Conservation (phyloP, 1,284 basidiomycete genomes). For the Cryptococcus floricola region DNA sequence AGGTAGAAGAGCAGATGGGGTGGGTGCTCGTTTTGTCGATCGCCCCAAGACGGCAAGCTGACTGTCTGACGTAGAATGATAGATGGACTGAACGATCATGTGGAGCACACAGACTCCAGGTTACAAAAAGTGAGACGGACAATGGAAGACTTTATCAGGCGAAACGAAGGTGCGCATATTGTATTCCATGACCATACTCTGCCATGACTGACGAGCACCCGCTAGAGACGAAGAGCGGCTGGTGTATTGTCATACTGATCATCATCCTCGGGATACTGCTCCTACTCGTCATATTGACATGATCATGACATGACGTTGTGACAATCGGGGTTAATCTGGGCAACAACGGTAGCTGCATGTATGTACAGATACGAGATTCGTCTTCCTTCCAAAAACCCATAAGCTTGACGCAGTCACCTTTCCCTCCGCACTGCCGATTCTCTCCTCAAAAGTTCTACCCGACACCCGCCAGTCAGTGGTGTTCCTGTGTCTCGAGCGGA, state of each 20-base stretch:
- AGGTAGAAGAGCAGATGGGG: constrained; percentile 84
- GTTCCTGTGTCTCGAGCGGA: neutral
- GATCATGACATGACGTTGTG: constrained; percentile 10
- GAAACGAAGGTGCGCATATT: constrained; percentile 65
- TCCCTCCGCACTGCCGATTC: no score
- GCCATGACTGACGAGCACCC: neutral
- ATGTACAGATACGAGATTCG: no score
- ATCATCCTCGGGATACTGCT: constrained; percentile 55
- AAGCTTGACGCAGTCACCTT: no score
- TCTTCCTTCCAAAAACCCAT: no score
- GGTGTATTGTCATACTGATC: constrained; percentile 61
- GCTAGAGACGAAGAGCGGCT: constrained; percentile 65
- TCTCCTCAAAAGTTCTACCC: no score
- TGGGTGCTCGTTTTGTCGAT: constrained; percentile 47
- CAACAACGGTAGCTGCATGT: no score
- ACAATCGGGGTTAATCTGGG: no score
- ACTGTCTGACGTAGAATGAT: constrained; percentile 61
- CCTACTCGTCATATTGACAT: constrained; percentile 56
- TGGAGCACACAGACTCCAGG: constrained; percentile 69
- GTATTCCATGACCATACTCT: neutral
- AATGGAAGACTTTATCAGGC: constrained; percentile 73
- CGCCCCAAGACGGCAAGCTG: neutral
- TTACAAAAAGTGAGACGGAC: constrained; percentile 64
- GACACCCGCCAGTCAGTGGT: neutral
- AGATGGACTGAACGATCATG: constrained; percentile 69